Evolutionary conservation across 805 yeast species (phyloP).

Genomic region (Cyberlindnera galapagoensis): DNA sequence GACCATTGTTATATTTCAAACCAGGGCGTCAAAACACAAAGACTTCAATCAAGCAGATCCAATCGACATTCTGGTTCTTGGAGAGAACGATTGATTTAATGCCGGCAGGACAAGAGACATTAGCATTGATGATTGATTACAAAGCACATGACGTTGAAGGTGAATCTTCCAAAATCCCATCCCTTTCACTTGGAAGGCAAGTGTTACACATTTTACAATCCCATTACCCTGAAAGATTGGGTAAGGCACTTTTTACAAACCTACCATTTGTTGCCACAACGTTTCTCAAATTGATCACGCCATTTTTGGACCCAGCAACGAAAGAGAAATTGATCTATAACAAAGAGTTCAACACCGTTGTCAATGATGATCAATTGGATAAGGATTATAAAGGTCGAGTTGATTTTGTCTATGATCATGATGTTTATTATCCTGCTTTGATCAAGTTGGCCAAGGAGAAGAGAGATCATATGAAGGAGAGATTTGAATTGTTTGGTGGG

Average conservation of each 20-base stretch:
- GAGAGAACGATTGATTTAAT: constrained; percentile 87
- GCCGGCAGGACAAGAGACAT: constrained; percentile 92
- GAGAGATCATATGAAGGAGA: constrained; percentile 50
- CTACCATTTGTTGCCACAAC: constrained; percentile 92
- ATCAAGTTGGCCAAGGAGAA: constrained; percentile 50
- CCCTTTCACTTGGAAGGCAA: constrained; percentile 78
- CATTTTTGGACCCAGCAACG: constrained; percentile 92
- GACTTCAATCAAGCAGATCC: constrained; percentile 80
- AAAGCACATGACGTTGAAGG: constrained; percentile 50
- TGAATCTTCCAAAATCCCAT: constrained; percentile 63
- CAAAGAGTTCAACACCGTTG: constrained; percentile 77
- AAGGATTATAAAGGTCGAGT: constrained; percentile 76
- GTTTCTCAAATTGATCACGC: constrained; percentile 80
- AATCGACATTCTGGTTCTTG: constrained; percentile 83
- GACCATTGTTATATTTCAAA: constrained; percentile 87
- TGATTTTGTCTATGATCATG: constrained; percentile 77
- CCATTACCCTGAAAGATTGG: constrained; percentile 94
- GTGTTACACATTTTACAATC: constrained; percentile 89
- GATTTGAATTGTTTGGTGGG: constrained; percentile 65
- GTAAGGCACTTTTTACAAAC: constrained; percentile 83
- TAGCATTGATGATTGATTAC: constrained; percentile 86
- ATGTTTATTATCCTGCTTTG: constrained; percentile 69
- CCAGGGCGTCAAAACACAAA: constrained; percentile 95
- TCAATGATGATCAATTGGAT: constrained; percentile 75
- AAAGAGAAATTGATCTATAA: constrained; percentile 87